phyloP scores from a whole-genome alignment of 2,329 filamentous ascomycete species.

The Fusarium kyushuense region DNA sequence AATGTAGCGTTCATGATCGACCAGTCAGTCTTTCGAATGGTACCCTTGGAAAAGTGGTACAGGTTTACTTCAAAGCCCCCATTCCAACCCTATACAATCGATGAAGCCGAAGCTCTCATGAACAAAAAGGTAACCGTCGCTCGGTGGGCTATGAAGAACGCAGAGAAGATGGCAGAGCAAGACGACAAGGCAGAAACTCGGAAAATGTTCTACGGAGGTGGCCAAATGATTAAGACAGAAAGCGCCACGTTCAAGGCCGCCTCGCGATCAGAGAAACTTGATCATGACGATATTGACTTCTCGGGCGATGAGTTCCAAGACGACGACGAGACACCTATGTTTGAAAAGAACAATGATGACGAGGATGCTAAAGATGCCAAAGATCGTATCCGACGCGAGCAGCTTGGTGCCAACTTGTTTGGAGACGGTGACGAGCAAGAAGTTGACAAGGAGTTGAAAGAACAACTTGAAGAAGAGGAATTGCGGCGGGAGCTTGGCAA shows the following conservation, averaged over 20 bases:
- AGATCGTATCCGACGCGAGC: conserved; percentile 80
- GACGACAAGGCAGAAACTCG: conserved; percentile 72
- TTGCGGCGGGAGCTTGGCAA: conserved; percentile 79
- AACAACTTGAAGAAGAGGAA: conserved; percentile 75
- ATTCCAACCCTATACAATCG: conserved; percentile 81
- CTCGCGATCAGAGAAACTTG: conserved; percentile 72
- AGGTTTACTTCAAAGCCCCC: conserved; percentile 84
- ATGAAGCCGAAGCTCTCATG: conserved; percentile 88
- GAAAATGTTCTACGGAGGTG: conserved; percentile 62
- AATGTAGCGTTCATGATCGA: conserved; percentile 83
- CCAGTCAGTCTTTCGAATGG: conserved; percentile 79
- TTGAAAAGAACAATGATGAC: conserved; percentile 84
- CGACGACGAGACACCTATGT: conserved; percentile 82
- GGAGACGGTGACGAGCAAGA: conserved; percentile 75
- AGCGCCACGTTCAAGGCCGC: conserved; percentile 72
- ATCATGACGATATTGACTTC: conserved; percentile 77
- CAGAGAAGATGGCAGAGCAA: conserved; percentile 67
- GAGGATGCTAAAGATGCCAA: conserved; percentile 81
- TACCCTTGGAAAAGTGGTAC: conserved; percentile 97
- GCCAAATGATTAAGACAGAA: conserved; percentile 75
- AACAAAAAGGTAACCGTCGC: conserved; percentile 80
- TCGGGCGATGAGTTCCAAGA: conserved; percentile 84
- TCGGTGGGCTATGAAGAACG: conserved; percentile 82
- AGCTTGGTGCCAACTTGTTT: conserved; percentile 89
- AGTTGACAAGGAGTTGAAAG: conserved; percentile 79